Evolutionary conservation across 371 early-diverging fungal genomes (phyloP).

Genomic region (Actinomortierella ambigua): DNA sequence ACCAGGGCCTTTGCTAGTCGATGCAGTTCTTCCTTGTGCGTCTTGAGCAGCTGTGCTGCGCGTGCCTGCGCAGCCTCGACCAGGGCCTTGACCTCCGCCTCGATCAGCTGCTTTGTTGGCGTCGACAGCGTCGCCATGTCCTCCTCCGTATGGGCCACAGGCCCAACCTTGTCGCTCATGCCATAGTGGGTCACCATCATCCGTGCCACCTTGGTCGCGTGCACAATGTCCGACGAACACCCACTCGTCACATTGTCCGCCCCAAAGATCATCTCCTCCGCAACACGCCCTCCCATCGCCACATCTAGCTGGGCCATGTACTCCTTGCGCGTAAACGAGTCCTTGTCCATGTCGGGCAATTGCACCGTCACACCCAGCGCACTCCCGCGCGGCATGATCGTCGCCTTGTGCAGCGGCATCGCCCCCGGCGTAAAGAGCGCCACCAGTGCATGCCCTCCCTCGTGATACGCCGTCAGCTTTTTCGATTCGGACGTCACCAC

Average conservation of each 20-base stretch:
- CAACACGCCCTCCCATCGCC: conserved; percentile 96
- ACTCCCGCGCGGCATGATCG: conserved; percentile 95
- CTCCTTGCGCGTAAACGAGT: conserved; percentile 82
- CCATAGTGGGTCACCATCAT: conserved; percentile 93
- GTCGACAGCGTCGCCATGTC: conserved; percentile 74
- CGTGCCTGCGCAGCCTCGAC: conserved; percentile 72
- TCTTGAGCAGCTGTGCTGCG: conserved; percentile 71
- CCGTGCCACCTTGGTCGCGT: conserved; percentile 91
- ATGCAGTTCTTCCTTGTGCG: conserved; percentile 85
- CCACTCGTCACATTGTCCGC: conserved; percentile 94
- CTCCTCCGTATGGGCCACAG: conserved; percentile 61
- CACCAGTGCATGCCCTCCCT: conserved; percentile 97
- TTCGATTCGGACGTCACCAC: conserved; percentile 90
- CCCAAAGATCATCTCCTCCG: conserved; percentile 96
- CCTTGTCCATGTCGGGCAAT: conserved; percentile 94
- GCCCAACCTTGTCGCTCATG: conserved; percentile 86
- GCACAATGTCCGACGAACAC: conserved; percentile 88
- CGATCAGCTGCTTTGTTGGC: conserved; percentile 80
- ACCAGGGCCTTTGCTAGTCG: conserved; percentile 91
- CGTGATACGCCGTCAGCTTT: conserved; percentile 94
- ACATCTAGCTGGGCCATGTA: conserved; percentile 92
- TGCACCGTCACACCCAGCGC: conserved; percentile 94
- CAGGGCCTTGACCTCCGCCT: conserved; percentile 79
- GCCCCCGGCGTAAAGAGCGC: conserved; percentile 96
- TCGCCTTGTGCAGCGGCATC: conserved; percentile 97